Base-by-base conservation (phyloP, 352 stramenopile species). In the Globisporangium carolinianum region DNA sequence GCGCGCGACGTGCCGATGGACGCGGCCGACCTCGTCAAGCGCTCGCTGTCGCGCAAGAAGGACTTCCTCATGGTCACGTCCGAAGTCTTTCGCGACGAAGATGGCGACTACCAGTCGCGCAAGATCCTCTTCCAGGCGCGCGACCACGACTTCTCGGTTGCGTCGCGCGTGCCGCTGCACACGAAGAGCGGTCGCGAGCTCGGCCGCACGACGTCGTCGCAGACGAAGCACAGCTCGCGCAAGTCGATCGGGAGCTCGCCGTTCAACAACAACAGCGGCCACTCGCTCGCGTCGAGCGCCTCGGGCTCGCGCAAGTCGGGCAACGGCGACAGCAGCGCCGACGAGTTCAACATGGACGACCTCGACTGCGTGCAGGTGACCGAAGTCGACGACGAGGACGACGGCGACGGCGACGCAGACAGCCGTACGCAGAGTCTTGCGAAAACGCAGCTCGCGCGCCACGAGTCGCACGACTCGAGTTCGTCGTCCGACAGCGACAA, bases 31-130 rank as follows among this genome's bases (percentile, higher is more conserved):
- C 61, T 95, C 56, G 75, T 91, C 67, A 92, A 93, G 64, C 78
- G 86, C 3, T 90, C 83, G 49, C 70, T 96, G 2, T 92, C 83
- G 42, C 77, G 86, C 14, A 92, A 94, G 58, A 91, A 94, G 43
- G 87, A 96, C 60, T 96, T 96, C 50, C 66, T 96, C 47, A 96
- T 96, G 87, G 84, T 96, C 32, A 96, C 85, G 12, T 92, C 83
- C 0, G 83, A 95, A 53, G 86, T 95, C n/a, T 94, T 95, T 47
- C 83, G 83, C 53, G 75, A 87, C 55, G 77, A 94, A 63, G 81
- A 82, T 8, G 86, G 86, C 17, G 86, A 91, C 66, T 94, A 89
- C 55, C 86, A 95, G 59, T 83, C 79, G 35, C 81, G 86, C n/a
- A 95, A 95, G 59, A 89, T 95, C 65, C 65, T 95, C 3, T 95